Evolutionary conservation across 768 basidiomycete genomes (phyloP), one percentile per base, ranked within the genome.

Genomic region (Trametes elegans): DNA sequence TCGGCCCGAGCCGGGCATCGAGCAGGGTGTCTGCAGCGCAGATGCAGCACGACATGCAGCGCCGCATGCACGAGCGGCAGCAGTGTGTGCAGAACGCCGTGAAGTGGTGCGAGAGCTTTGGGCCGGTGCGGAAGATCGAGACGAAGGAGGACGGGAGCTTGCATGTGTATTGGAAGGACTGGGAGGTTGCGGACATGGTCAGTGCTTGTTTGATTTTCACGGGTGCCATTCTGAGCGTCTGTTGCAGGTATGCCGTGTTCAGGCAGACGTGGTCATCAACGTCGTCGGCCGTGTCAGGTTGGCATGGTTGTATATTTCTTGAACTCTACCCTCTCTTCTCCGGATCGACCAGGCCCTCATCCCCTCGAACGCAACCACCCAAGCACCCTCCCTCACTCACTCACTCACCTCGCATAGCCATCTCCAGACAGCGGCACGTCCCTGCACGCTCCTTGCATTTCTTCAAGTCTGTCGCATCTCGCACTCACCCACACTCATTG

Each of bases 181-280:
- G 62, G 64, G 63, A 64, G 57, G 58, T 56, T 16, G 66, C 66
- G 9, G 66, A 67, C 35, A 64, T 61, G 64, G 65, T 66, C 51
- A 42, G 64, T 59, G 9, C 9, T 47, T 19, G n/a, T 31, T 6
- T 9, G n/a, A n/a, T n/a, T n/a, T n/a, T n/a, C n/a, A n/a, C 31
- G 23, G 23, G 9, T 16, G 7, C 23, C 34, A 16, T 16, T 19
- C 21, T 27, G 21, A 27, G 7, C 23, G 38, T 13, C n/a, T 11
- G 18, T 1, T 27, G 39, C 45, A 67, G 66, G 66, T 68, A 31
- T 66, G 66, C 49, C 66, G 66, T 18, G 42, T 68, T 7, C 62
- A 66, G 41, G 63, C 60, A 13, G 63, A 68, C 41, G 66, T 68
- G 8, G 41, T 50, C 40, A 66, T 68, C 51, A 63, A 62, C 55